These are phyloP conservation scores for Podaxis sp. DNA, from an alignment of 768 basidiomycete genomes.

Conservation along the genomic window DNA sequence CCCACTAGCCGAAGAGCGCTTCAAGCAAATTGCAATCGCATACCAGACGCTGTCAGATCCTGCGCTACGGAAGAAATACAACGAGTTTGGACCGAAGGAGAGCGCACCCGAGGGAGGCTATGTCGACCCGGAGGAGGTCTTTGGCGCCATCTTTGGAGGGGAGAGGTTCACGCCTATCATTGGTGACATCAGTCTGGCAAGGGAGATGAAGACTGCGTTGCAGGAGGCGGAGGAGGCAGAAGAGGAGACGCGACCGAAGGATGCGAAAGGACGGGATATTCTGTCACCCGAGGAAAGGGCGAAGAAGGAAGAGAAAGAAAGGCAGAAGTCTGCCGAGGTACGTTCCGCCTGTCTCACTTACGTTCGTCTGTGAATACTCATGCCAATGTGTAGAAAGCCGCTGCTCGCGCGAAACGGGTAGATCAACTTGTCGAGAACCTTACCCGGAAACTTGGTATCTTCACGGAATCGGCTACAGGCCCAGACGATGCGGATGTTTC, in stretches of 20 bases:
- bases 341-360: slow-evolving; percentile 16
- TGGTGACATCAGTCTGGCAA: slow-evolving; percentile 82
- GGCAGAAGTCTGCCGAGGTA: slow-evolving; percentile 65
- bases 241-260: slow-evolving; percentile 46
- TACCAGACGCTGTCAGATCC: slow-evolving; percentile 85
- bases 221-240: slow-evolving; percentile 82
- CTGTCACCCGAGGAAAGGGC: slow-evolving; percentile 71
- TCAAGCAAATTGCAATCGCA: slow-evolving; percentile 88
- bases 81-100: slow-evolving; percentile 87
- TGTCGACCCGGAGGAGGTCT: slow-evolving; percentile 83
- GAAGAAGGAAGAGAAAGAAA: slow-evolving; percentile 70
- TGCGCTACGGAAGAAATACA: slow-evolving; percentile 76
- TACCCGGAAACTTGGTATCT: slow-evolving; percentile 81
- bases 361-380: slow-evolving; percentile 13
- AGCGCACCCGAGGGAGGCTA: slow-evolving; percentile 82
- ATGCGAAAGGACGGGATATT: slow-evolving; percentile 50
- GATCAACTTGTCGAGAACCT: slow-evolving; percentile 75
- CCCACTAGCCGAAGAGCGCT: slow-evolving; percentile 81
- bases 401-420: slow-evolving; percentile 73
- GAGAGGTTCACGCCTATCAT: slow-evolving; percentile 86
- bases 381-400: slow-evolving; percentile 60
- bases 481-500: slow-evolving; percentile 69
- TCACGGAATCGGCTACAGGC: slow-evolving; percentile 77
- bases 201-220: slow-evolving; percentile 90
- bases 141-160: slow-evolving; percentile 86